Percentiles rank a stretch among this genome's conserved stretches.
Evolutionary conservation across 805 yeast species (phyloP).

Genomic region (Saccharomycopsis sp.): DNA sequence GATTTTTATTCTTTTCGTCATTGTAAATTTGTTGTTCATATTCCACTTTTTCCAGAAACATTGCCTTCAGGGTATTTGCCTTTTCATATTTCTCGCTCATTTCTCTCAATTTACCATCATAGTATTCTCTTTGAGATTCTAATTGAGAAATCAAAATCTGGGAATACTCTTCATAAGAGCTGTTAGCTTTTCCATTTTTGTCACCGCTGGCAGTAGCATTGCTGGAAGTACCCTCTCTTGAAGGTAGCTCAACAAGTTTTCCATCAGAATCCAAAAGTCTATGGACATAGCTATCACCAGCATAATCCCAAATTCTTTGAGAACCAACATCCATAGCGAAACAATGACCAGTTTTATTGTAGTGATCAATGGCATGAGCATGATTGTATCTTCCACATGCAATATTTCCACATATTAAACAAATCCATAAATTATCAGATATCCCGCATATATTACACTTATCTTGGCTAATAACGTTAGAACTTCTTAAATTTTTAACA

Average conservation of each 20-base stretch:
- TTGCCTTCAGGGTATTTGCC: neutral
- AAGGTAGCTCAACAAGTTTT: slow-evolving; percentile 71
- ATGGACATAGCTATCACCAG: slow-evolving; percentile 86
- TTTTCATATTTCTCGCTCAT: neutral
- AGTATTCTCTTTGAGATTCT: slow-evolving; percentile 80
- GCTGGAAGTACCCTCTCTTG: slow-evolving; percentile 22
- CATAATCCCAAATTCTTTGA: slow-evolving; percentile 92
- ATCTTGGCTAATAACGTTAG: slow-evolving; percentile 20
- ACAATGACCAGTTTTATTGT: slow-evolving; percentile 70
- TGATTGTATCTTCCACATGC: slow-evolving; percentile 87
- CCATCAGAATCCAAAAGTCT: slow-evolving; percentile 81
- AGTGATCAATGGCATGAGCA: slow-evolving; percentile 83
- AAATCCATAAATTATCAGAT: slow-evolving; percentile 71
- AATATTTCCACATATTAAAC: slow-evolving; percentile 83
- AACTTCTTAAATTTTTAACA: neutral
- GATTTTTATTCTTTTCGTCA: neutral
- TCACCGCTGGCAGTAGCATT: slow-evolving; percentile 19
- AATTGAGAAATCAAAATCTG: slow-evolving; percentile 71
- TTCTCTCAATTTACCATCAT: slow-evolving; percentile 43
- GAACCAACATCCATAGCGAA: slow-evolving; percentile 83
- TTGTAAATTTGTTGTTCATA: neutral
- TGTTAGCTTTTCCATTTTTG: slow-evolving; percentile 27
- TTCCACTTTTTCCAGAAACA: neutral
- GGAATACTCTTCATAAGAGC: slow-evolving; percentile 73
- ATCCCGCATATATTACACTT: slow-evolving; percentile 54